These are phyloP conservation scores for Haberlea rhodopensis DNA, from an alignment of 257 asterid species.

Conservation along the genomic window DNA sequence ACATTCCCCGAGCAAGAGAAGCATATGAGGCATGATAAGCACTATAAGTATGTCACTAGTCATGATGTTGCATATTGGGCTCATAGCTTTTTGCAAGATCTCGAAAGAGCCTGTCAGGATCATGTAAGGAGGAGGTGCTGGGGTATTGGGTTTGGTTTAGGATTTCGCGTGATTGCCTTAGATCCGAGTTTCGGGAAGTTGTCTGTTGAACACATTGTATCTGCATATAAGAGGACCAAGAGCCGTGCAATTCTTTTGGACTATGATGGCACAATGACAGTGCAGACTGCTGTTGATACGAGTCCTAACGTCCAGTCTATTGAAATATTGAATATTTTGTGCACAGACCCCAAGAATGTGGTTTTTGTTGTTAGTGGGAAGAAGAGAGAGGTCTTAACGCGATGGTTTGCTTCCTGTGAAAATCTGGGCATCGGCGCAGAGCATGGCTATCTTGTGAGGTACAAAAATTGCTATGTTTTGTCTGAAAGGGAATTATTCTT, in stretches of 20 bases:
- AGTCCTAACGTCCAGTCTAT: background rate
- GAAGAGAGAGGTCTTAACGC: background rate
- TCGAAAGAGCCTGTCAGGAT: constrained; percentile 11
- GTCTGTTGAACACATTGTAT: constrained; percentile 11
- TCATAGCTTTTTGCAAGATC: constrained; percentile 11
- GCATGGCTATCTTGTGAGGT: background rate
- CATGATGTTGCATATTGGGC: constrained; percentile 25
- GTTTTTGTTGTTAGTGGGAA: background rate
- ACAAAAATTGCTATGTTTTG: background rate
- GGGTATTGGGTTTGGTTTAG: constrained; percentile 21
- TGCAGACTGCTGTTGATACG: background rate
- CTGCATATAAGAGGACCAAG: constrained; percentile 2
- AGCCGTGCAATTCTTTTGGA: constrained; percentile 16
- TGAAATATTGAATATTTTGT: background rate
- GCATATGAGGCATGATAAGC: background rate
- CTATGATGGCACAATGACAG: constrained; percentile 16
- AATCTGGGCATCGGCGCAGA: background rate
- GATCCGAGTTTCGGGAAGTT: constrained; percentile 18
- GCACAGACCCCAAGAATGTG: background rate
- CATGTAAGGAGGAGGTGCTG: constrained; percentile 17
- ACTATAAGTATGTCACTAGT: constrained; percentile 10
- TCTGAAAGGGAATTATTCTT: background rate
- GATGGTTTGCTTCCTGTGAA: background rate
- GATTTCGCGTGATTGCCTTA: constrained; percentile 16
- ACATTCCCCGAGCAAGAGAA: constrained; percentile 14